Base-by-base conservation (phyloP, 306 rosid species). In the Vigna angularis region DNA sequence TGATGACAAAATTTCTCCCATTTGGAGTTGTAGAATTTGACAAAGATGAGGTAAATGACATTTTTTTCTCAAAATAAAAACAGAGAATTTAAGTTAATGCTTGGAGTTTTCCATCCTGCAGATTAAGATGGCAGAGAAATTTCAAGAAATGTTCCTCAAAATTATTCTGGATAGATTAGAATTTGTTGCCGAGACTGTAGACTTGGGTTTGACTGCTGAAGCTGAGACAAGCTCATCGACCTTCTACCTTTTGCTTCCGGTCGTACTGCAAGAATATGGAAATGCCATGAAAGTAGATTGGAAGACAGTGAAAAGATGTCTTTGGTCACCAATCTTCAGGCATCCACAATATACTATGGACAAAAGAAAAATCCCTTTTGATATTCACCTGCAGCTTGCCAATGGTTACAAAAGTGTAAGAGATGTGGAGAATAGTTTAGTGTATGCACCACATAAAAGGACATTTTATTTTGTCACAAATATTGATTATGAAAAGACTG, bases 91-190 rank as follows among this genome's bases (percentile, higher is more conserved):
- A 56, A 58, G 16, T 20, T 78, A 30, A 56, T 67, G 77, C 75
- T 72, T 67, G 40, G 50, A 76, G 47, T 32, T 67, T 69, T 55
- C 52, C 13, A 18, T 63, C 84, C 68, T 83, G 77, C 92, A 95
- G 98, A 91, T 92, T 69, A 74, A 61, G 82, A 83, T 86, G 86
- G 97, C 98, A 24, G 87, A 91, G 76, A 78, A 79, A n/a, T 92
- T 95, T 86, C 98, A 95, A 85, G 96, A 92, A 85, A 92, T 92
- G 97, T 92, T 85, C 80, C 98, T 92, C 67, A 95, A 89, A 88
- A 72, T 92, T 85, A 85, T 89, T 69, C 95, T 95, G 72, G 98
- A 95, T 55, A 89, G 98, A 83, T 66, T 26, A 66, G 90, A 92
- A 79, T 95, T 92, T 78, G 74, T 81, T 82, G 73, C 87, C 6